Evolutionary conservation across 208 protist genomes (phyloP).

Genomic region (Trypanosoma conorhini): DNA sequence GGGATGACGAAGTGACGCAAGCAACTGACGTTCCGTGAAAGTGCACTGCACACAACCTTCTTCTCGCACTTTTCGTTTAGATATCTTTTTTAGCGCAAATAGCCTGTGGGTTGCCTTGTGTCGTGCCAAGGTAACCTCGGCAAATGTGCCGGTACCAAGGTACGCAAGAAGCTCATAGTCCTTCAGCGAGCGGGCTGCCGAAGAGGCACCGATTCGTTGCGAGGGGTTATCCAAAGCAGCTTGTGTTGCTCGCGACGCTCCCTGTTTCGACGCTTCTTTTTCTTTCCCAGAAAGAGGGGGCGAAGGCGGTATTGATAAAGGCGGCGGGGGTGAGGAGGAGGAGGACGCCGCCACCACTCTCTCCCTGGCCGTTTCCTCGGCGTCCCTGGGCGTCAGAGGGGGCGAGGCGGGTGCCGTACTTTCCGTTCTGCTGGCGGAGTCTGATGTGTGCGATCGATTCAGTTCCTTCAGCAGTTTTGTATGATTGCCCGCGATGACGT

Average conservation of each 20-base stretch:
- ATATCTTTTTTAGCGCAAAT: conserved; percentile 90
- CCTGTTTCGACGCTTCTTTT: background rate
- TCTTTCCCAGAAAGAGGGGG: background rate
- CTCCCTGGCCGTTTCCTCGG: background rate
- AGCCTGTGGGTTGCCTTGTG: conserved; percentile 59
- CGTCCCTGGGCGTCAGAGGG: background rate
- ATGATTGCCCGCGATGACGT: conserved; percentile 66
- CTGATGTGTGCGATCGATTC: background rate
- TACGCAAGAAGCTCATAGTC: conserved; percentile 88
- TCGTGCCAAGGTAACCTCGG: conserved; percentile 85
- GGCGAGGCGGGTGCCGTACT: background rate
- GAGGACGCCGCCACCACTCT: background rate
- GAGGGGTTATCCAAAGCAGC: background rate
- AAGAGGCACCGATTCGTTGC: conserved; percentile 18
- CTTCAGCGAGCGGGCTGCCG: conserved; percentile 77
- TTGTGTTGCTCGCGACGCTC: background rate
- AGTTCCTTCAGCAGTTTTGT: conserved; percentile 56
- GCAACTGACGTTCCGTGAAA: conserved; percentile 86
- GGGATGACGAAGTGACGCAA: conserved; percentile 73
- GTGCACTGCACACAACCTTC: conserved; percentile 77
- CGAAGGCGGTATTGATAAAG: background rate
- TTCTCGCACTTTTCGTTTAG: conserved; percentile 80
- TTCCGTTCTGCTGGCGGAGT: background rate
- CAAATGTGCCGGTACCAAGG: conserved; percentile 82
- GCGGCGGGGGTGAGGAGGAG: background rate